Conservation (phyloP, 129 eudicot species). For the Oenanthe sinensis region DNA sequence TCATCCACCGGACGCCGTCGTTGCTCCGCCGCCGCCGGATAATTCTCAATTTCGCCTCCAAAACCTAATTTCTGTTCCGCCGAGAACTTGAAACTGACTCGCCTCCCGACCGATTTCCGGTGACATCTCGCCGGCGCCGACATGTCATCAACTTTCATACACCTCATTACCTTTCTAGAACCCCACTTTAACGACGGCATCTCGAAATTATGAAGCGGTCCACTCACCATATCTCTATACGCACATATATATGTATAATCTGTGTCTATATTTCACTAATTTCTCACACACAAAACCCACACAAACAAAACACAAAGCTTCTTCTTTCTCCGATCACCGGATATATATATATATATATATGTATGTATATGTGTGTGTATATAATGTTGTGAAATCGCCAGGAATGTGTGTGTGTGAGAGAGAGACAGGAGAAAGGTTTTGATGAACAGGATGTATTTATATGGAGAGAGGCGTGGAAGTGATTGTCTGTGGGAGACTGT, state of each 20-base stretch:
- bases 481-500: background rate
- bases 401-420: background rate
- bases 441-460: background rate
- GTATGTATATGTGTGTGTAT: background rate
- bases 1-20: background rate
- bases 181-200: slow-evolving; percentile 68
- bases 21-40: slow-evolving; percentile 43
- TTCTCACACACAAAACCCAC: background rate
- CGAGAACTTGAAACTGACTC: background rate
- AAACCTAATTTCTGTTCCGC: slow-evolving; percentile 6
- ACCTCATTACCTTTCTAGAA: slow-evolving; percentile 46
- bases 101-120: slow-evolving; percentile 22
- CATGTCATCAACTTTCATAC: slow-evolving; percentile 42
- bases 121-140: slow-evolving; percentile 6
- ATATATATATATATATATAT: background rate
- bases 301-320: no score
- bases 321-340: slow-evolving; percentile 8
- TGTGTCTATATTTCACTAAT: background rate
- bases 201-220: slow-evolving; percentile 56
- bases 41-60: slow-evolving; percentile 32
- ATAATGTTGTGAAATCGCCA: background rate
- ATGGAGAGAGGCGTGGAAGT: background rate
- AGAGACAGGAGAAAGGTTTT: background rate
- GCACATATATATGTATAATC: background rate
- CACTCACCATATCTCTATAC: slow-evolving; percentile 23